A percentile compares a stretch with the other conserved stretches of the same genome.
phyloP scores from a whole-genome alignment of 305 asterid species.

The Plantago lanceolata region DNA sequence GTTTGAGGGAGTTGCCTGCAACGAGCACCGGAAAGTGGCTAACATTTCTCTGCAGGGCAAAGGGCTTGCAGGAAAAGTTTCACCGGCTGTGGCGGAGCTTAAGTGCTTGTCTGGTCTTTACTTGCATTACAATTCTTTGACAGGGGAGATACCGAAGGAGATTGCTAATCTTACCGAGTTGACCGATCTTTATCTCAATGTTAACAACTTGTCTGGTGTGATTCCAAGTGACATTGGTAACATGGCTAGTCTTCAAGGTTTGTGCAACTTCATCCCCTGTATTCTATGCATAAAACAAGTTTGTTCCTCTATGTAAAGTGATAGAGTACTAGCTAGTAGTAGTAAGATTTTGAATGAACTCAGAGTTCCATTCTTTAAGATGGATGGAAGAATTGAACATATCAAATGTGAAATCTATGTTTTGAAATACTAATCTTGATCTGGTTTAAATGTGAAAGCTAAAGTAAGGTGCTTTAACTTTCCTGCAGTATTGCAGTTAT shows the following conservation, averaged over 20 bases:
- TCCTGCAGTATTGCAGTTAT: slow-evolving; percentile 68
- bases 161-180: slow-evolving; percentile 72
- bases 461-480: not conserved
- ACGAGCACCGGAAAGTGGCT: slow-evolving; percentile 68
- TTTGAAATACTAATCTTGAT: not conserved
- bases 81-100: slow-evolving; percentile 78
- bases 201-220: slow-evolving; percentile 55
- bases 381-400: too few species aligned
- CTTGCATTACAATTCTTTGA: slow-evolving; percentile 77
- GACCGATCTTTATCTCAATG: slow-evolving; percentile 74
- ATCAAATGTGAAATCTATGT: not conserved
- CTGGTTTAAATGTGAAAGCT: not conserved
- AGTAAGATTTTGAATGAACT: too few species aligned
- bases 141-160: slow-evolving; percentile 71
- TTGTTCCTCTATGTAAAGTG: not conserved
- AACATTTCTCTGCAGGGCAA: slow-evolving; percentile 62
- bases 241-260: slow-evolving; percentile 90
- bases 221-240: slow-evolving; percentile 63
- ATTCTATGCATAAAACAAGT: not conserved
- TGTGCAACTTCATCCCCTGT: slow-evolving; percentile 1
- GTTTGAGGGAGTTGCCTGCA: slow-evolving; percentile 87
- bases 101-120: slow-evolving; percentile 75
- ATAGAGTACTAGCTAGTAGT: too few species aligned
- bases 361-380: too few species aligned
- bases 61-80: slow-evolving; percentile 70